Conservation (phyloP, 2,329 filamentous ascomycete genomes). For the Calonectria multiphialidica region DNA sequence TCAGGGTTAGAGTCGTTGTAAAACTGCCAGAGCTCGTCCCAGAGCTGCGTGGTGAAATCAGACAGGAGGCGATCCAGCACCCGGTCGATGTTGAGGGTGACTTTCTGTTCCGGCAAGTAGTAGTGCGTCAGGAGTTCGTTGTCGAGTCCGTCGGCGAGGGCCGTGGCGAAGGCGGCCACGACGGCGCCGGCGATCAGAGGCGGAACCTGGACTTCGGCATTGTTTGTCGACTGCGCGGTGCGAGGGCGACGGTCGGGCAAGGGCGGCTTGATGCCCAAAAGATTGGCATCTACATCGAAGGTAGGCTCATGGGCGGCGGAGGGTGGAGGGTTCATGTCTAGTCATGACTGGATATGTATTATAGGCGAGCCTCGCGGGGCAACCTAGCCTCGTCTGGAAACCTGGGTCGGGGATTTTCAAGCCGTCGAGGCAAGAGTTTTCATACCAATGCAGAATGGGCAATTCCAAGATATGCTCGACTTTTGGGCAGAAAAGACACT, state of each 20-base stretch:
- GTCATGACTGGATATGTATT: conserved; percentile 36
- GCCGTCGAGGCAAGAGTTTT: neutral
- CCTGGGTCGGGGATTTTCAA: neutral
- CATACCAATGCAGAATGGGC: conserved; percentile 1
- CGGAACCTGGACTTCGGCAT: conserved; percentile 49
- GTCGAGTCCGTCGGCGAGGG: conserved; percentile 49
- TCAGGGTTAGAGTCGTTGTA: conserved; percentile 46
- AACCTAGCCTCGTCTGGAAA: neutral
- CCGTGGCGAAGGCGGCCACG: conserved; percentile 49
- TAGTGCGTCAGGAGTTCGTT: conserved; percentile 54
- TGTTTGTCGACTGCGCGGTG: conserved; percentile 43
- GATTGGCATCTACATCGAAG: conserved; percentile 26
- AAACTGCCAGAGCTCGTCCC: conserved; percentile 52
- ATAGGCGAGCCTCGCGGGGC: conserved; percentile 22
- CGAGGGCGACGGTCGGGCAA: conserved; percentile 47
- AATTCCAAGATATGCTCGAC: neutral
- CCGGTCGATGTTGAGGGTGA: conserved; percentile 50
- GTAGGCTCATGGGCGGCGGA: conserved; percentile 36
- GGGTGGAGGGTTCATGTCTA: conserved; percentile 42
- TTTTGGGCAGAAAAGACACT: neutral
- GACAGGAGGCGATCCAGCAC: conserved; percentile 51
- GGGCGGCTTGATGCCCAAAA: conserved; percentile 48
- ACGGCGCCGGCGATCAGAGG: conserved; percentile 52
- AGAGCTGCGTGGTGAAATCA: conserved; percentile 48
- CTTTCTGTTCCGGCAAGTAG: conserved; percentile 48